Evolutionary conservation across 768 basidiomycete genomes (phyloP), one percentile per base, ranked within the genome.

Genomic region (Grammothele lineata): DNA sequence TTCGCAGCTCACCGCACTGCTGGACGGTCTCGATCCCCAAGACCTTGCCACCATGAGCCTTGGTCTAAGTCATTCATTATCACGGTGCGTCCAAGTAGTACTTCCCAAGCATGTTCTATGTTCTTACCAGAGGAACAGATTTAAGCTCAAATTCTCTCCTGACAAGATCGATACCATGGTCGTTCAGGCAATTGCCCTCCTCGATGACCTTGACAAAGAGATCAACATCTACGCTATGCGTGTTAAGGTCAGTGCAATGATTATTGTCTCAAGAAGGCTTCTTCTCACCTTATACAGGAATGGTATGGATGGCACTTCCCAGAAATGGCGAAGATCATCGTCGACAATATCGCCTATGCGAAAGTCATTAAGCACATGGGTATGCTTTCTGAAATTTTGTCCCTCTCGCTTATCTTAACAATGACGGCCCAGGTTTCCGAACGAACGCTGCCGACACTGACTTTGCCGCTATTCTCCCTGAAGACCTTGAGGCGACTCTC

Each of bases 281-380:
- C 7, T 30, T 30, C 27, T 30, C 27, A 30, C 27, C 27, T 30
- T 30, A 7, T 34, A n/a, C 57, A 96, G 95, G 96, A 99, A 80
- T 99, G 96, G 96, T 99, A 99, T 60, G 96, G 96, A 30, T 99
- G 96, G 96, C 96, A 99, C 73, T 99, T 99, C 78, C 96, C 96
- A 4, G 96, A 99, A 70, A 90, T 99, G 87, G 88, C 86, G 49
- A 98, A 97, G 73, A 98, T 99, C 64, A 88, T 99, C 56, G 81
- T 85, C 50, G 96, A 99, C 74, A 99, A 96, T 69, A 71, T 94
- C 49, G 94, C 95, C 17, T 98, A 98, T 65, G 94, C 96, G 50
- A 96, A 92, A 71, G 86, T 87, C 48, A 82, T 99, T 58, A 87
- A 85, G 46, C 68, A 77, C 26, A 95, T 99, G 94, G 96, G 89